Base-by-base conservation (phyloP, 306 rosid species). In the Datisca glomerata region DNA sequence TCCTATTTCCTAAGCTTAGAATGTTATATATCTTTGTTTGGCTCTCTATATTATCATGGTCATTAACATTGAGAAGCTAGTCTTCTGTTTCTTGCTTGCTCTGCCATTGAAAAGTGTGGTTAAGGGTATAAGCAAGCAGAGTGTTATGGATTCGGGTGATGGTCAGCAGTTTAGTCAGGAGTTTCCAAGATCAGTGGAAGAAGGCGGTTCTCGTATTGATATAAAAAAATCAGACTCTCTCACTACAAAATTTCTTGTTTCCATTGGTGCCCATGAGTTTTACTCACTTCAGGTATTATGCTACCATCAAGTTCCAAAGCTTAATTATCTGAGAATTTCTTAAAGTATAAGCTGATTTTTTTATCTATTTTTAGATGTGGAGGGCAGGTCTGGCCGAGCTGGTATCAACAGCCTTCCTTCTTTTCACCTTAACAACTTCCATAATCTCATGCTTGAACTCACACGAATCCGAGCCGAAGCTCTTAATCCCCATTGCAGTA, bases 401-500 rank as follows among this genome's bases (percentile, higher is more conserved):
- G 13, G 66, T 73, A 1, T 93, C 91, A 23, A 81, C 91, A 1
- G 61, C 86, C 0, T 43, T 41, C 8, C 63, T 75, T 4, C 7
- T 81, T 55, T 68, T 86, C 51, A 57, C 73, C 21, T 41, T 81
- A 6, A 65, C 80, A 0, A 24, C 57, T 18, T 59, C 80, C 37
- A 70, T 86, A 10, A 66, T 78, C 39, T 56, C 96, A 12, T 78
- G 83, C 67, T 69, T 80, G 59, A 81, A 81, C 32, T 80, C 93
- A 1, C 42, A 59, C 0, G 65, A 49, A 24, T 14, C 15, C 1
- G 64, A 72, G 23, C 77, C 96, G 0, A 75, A 72, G 57, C 74
- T 80, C 32, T 43, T 78, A 8, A 66, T 75, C 45, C 93, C 96
- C 0, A 2, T 81, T 18, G 85, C 69, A 7, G 83, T 86, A 1